A percentile compares a stretch with the other conserved stretches of the same genome.
Evolutionary conservation across 352 stramenopile genomes (phyloP).

Genomic region (Phytophthora cactorum): DNA sequence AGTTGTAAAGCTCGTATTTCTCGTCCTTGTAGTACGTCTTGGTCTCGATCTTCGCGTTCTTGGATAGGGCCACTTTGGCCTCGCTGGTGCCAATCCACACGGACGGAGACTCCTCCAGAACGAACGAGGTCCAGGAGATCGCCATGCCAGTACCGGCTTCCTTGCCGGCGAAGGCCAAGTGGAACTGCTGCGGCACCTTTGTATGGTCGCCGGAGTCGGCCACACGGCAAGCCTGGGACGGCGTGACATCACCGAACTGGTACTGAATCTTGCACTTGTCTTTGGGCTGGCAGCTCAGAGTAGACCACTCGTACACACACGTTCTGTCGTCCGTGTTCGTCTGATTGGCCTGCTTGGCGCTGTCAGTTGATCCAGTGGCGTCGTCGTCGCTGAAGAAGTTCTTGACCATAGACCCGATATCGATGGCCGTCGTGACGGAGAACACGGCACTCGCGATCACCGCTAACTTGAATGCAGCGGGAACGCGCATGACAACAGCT

Average conservation of each 20-base stretch:
- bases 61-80: constrained; percentile 20
- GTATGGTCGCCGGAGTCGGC: constrained; percentile 30
- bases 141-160: constrained; percentile 36
- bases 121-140: constrained; percentile 52
- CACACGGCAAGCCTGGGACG: constrained; percentile 56
- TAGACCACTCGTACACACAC: constrained; percentile 45
- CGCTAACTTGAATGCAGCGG: constrained; percentile 18
- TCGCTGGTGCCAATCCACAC: constrained; percentile 48
- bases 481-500: constrained; percentile 7
- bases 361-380: constrained; percentile 13
- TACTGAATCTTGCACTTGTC: constrained; percentile 48
- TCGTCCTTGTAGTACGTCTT: constrained; percentile 51
- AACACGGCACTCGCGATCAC: constrained; percentile 24
- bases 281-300: constrained; percentile 31
- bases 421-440: constrained; percentile 21
- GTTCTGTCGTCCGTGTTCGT: constrained; percentile 40
- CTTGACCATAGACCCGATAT: constrained; percentile 16
- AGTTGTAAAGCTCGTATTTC: constrained; percentile 47
- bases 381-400: constrained; percentile 36
- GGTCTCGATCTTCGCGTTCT: constrained; percentile 28
- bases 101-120: constrained; percentile 29
- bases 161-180: constrained; percentile 52
- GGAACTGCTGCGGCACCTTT: constrained; percentile 49
- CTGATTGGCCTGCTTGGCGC: neutral
- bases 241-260: constrained; percentile 51